Conservation (phyloP, 164 flowering plant genomes). For the Vitis cinerea region DNA sequence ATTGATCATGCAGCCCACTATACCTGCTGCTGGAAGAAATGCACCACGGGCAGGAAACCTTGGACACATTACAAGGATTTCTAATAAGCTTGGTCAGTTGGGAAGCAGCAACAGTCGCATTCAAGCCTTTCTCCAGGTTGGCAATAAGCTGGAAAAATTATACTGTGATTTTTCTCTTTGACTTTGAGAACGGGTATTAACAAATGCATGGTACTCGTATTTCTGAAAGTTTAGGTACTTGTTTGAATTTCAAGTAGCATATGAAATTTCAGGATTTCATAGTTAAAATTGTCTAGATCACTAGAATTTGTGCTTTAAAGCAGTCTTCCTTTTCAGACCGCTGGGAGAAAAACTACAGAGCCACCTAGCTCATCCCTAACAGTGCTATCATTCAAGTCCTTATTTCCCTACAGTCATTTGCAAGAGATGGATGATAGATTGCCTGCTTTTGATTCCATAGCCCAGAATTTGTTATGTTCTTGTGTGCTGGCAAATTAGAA, state of each 20-base stretch:
- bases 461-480: background rate
- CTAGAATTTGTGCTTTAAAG: background rate
- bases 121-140: conserved; percentile 70
- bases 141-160: conserved; percentile 4
- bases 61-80: conserved; percentile 87
- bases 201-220: background rate
- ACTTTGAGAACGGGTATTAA: background rate
- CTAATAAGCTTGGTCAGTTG: conserved; percentile 81
- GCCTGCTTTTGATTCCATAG: background rate
- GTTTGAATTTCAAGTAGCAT: no score
- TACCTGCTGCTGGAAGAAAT: conserved; percentile 57
- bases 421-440: background rate
- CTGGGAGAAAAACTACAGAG: background rate
- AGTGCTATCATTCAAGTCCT: background rate
- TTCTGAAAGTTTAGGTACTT: background rate
- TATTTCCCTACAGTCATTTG: background rate
- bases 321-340: background rate
- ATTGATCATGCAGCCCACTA: conserved; percentile 64
- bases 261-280: background rate
- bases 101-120: conserved; percentile 51
- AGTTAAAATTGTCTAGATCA: background rate
- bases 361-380: background rate
- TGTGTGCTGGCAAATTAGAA: background rate
- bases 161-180: background rate
- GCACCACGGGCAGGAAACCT: conserved; percentile 74